Conservation (phyloP, 441 rosid species). For the Flueggea neowawraea region DNA sequence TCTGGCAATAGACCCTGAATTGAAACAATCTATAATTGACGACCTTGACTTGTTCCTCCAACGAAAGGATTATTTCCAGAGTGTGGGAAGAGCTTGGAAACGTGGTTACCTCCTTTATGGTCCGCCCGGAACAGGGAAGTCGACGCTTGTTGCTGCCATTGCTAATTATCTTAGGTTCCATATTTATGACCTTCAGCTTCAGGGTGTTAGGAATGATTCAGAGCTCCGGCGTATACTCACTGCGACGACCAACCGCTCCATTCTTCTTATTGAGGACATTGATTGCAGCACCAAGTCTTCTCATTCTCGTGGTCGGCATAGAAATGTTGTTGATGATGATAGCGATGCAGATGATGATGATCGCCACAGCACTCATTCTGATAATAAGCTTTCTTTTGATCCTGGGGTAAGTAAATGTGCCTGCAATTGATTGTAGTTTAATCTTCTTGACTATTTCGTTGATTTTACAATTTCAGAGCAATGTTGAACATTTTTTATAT, state of each 20-base stretch:
- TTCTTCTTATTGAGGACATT: constrained; percentile 34
- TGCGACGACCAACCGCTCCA: constrained; percentile 38
- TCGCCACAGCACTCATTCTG: background rate
- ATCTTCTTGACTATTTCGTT: too few species aligned
- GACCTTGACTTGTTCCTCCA: constrained; percentile 47
- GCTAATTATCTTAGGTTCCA: constrained; percentile 47
- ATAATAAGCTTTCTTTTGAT: constrained; percentile 15
- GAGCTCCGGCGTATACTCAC: constrained; percentile 41
- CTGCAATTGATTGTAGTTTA: too few species aligned
- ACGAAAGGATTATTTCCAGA: constrained; percentile 41
- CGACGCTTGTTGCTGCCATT: constrained; percentile 53
- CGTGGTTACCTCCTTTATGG: constrained; percentile 59
- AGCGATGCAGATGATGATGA: constrained; percentile 1
- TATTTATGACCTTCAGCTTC: constrained; percentile 56
- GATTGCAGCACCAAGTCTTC: constrained; percentile 25
- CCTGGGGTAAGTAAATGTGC: constrained; percentile 21
- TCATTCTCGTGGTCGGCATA: background rate
- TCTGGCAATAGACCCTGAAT: constrained; percentile 39
- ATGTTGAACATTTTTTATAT: too few species aligned
- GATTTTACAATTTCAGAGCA: too few species aligned
- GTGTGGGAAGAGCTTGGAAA: constrained; percentile 55
- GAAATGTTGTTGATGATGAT: background rate
- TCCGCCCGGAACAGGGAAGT: constrained; percentile 56
- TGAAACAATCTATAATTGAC: constrained; percentile 24
- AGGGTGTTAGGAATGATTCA: constrained; percentile 38